Conservation (phyloP, 2,329 filamentous ascomycete genomes). For the Malbranchea cinnamomea region DNA sequence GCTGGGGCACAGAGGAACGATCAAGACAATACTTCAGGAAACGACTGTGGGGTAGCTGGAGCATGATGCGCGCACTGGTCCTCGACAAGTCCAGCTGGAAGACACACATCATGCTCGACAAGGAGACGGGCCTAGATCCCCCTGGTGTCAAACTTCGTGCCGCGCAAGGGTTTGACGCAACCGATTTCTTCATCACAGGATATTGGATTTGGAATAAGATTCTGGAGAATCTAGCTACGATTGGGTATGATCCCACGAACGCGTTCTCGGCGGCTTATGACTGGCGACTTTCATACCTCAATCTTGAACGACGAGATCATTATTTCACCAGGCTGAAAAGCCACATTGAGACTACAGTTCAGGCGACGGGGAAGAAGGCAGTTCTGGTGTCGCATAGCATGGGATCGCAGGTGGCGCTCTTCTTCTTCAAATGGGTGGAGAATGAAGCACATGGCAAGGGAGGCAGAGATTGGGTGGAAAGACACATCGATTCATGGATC, state of each 20-base stretch:
- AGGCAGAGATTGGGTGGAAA: conserved; percentile 78
- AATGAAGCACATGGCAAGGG: conserved; percentile 62
- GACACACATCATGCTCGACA: conserved; percentile 91
- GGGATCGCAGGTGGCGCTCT: conserved; percentile 85
- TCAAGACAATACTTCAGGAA: conserved; percentile 89
- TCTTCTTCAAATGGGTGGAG: conserved; percentile 71
- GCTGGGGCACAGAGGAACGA: conserved; percentile 77
- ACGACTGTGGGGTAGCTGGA: conserved; percentile 94
- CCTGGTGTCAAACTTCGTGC: conserved; percentile 79
- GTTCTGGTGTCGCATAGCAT: conserved; percentile 89
- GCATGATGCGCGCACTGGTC: conserved; percentile 91
- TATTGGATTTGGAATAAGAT: conserved; percentile 99
- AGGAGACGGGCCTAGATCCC: conserved; percentile 77
- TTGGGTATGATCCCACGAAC: conserved; percentile 81
- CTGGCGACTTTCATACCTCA: conserved; percentile 81
- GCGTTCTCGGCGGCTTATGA: conserved; percentile 62
- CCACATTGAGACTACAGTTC: conserved; percentile 71
- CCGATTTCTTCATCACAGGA: conserved; percentile 66
- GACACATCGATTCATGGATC: conserved; percentile 85
- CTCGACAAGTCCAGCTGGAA: conserved; percentile 93
- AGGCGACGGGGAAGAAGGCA: conserved; percentile 62
- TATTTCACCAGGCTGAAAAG: conserved; percentile 86
- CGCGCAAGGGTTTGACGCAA: conserved; percentile 92
- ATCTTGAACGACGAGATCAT: conserved; percentile 78
- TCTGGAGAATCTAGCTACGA: conserved; percentile 84